phyloP scores from a whole-genome alignment of 2,329 filamentous ascomycete species.

The Colletotrichum siamense region DNA sequence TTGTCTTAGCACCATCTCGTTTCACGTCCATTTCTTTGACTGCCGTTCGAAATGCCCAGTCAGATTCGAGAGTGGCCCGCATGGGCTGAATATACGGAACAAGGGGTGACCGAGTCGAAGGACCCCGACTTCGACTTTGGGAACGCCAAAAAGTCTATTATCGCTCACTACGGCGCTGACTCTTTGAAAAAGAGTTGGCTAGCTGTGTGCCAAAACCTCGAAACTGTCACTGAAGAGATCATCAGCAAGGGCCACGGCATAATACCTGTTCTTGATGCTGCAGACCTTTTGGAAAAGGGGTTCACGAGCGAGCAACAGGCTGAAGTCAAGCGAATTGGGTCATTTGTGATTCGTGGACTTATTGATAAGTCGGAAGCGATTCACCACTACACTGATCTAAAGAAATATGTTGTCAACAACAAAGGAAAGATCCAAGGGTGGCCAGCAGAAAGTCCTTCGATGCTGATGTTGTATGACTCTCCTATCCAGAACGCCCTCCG shows the following conservation, averaged over 20 bases:
- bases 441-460: constrained; percentile 41
- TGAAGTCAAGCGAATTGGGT: constrained; percentile 31
- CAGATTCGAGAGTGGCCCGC: constrained; percentile 26
- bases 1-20: neutral
- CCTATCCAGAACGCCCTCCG: constrained; percentile 42
- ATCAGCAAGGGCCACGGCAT: constrained; percentile 33
- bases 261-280: constrained; percentile 37
- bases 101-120: constrained; percentile 5
- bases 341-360: constrained; percentile 26
- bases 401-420: constrained; percentile 38
- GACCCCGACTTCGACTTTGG: constrained; percentile 33
- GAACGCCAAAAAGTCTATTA: constrained; percentile 37
- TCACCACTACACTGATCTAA: constrained; percentile 33
- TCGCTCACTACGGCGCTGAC: constrained; percentile 39
- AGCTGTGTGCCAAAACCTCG: constrained; percentile 39
- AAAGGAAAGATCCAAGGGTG: constrained; percentile 34
- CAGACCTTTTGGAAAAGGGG: constrained; percentile 28
- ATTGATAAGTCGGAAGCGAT: constrained; percentile 27
- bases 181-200: constrained; percentile 41
- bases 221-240: constrained; percentile 40
- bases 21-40: neutral
- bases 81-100: constrained; percentile 26
- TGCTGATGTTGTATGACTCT: constrained; percentile 43
- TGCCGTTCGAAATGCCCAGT: constrained; percentile 20
- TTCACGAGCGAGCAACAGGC: constrained; percentile 25